phyloP scores from a whole-genome alignment of 257 asterid species.

The Gynochthodes officinalis region DNA sequence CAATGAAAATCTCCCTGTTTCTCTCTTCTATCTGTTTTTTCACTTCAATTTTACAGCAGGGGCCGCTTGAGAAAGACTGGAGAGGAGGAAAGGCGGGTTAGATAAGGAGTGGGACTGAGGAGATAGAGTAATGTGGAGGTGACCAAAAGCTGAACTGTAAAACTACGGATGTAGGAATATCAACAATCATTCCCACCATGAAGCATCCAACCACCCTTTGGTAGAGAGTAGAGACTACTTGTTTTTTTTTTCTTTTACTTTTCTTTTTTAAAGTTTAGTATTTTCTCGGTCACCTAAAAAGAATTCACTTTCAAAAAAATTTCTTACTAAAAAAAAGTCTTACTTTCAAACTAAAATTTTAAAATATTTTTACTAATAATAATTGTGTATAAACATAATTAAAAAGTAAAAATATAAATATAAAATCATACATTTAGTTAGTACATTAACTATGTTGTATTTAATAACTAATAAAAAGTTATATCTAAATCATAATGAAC shows the following conservation, averaged over 20 bases:
- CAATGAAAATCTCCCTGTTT: not conserved
- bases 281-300: no score
- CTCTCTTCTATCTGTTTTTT: constrained; percentile 6
- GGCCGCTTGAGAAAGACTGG: not conserved
- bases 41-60: constrained; percentile 4
- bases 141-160: constrained; percentile 22
- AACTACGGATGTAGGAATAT: constrained; percentile 31
- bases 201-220: constrained; percentile 35
- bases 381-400: no score
- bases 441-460: no score
- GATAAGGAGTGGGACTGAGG: constrained; percentile 31
- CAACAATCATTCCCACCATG: constrained; percentile 42
- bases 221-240: constrained; percentile 3
- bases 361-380: no score
- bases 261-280: not conserved
- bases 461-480: no score
- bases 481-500: no score
- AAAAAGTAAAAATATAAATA: no score
- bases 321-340: no score
- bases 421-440: no score
- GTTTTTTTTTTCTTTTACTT: not conserved
- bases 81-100: constrained; percentile 9
- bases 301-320: no score
- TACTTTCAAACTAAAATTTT: no score
- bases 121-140: constrained; percentile 22